These are phyloP conservation scores for Exophiala xenobiotica DNA, from an alignment of 2,329 filamentous ascomycete genomes.

Conservation along the genomic window DNA sequence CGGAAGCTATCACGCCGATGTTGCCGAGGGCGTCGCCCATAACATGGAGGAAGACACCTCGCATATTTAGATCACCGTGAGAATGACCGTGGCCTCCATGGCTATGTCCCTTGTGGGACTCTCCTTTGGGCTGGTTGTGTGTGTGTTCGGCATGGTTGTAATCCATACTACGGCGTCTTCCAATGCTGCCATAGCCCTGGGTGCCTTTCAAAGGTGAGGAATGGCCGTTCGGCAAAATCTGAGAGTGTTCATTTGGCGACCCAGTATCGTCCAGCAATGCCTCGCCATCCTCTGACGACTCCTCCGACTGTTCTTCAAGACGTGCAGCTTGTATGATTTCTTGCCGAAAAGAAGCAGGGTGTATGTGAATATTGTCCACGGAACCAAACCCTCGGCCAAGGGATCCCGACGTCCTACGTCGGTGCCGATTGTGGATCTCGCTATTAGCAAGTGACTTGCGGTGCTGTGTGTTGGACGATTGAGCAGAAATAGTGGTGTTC, in stretches of 20 bases:
- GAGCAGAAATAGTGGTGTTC: constrained; percentile 31
- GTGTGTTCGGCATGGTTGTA: constrained; percentile 69
- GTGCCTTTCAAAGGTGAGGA: constrained; percentile 30
- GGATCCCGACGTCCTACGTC: constrained; percentile 62
- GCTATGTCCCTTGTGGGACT: constrained; percentile 38
- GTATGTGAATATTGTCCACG: constrained; percentile 73
- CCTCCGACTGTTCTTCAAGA: constrained; percentile 53
- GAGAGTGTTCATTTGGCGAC: constrained; percentile 33
- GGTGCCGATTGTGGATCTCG: constrained; percentile 46
- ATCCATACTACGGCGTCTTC: constrained; percentile 31
- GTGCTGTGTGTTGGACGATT: constrained; percentile 32
- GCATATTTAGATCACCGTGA: constrained; percentile 92
- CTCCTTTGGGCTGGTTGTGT: constrained; percentile 71
- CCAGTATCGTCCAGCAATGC: constrained; percentile 35
- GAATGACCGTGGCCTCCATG: constrained; percentile 70
- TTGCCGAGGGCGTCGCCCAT: constrained; percentile 50
- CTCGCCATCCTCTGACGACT: constrained; percentile 49
- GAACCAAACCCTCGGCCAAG: constrained; percentile 54
- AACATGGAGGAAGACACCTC: constrained; percentile 67
- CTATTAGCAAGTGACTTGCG: constrained; percentile 32
- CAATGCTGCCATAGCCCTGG: constrained; percentile 28
- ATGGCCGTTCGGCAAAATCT: constrained; percentile 21
- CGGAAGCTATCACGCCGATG: constrained; percentile 57
- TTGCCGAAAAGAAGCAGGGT: constrained; percentile 86
- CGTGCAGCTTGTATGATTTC: constrained; percentile 85